Evolutionary conservation across 2,329 filamentous ascomycete genomes (phyloP).

Genomic region (Sarocladiaceae sp.): DNA sequence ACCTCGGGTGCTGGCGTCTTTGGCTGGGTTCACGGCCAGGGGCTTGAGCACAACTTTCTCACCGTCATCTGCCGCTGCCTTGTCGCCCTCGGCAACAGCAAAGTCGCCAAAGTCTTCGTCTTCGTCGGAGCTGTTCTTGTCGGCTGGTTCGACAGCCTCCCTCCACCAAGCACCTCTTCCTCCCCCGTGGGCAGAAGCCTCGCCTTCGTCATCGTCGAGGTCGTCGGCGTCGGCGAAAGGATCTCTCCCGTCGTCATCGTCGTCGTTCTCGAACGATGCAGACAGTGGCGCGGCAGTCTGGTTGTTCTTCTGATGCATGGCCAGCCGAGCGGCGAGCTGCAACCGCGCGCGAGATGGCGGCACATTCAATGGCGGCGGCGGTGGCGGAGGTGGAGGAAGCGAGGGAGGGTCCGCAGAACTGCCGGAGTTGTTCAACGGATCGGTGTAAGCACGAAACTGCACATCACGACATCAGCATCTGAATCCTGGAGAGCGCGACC

Average conservation of each 20-base stretch:
- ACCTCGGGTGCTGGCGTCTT: slow-evolving; percentile 28
- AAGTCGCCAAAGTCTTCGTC: slow-evolving; percentile 68
- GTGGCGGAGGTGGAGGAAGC: slow-evolving; percentile 55
- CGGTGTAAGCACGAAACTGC: slow-evolving; percentile 57
- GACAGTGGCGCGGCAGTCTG: slow-evolving; percentile 43
- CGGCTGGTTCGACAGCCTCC: slow-evolving; percentile 30
- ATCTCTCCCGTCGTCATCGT: slow-evolving; percentile 31
- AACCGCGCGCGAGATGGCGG: slow-evolving; percentile 81
- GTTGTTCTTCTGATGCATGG: slow-evolving; percentile 66
- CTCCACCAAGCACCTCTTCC: slow-evolving; percentile 42
- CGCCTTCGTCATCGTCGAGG: slow-evolving; percentile 42
- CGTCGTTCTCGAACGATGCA: slow-evolving; percentile 32
- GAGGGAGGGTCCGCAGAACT: slow-evolving; percentile 51
- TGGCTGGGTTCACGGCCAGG: slow-evolving; percentile 47
- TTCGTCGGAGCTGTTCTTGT: slow-evolving; percentile 46
- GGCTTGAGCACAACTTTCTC: slow-evolving; percentile 50
- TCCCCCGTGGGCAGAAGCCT: slow-evolving; percentile 22
- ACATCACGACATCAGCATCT: slow-evolving; percentile 8
- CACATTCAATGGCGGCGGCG: slow-evolving; percentile 78
- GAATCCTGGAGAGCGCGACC: not conserved
- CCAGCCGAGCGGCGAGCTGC: slow-evolving; percentile 84
- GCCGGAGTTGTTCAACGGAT: slow-evolving; percentile 45
- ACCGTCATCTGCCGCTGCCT: slow-evolving; percentile 22
- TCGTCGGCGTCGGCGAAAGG: slow-evolving; percentile 57
- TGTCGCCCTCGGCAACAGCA: slow-evolving; percentile 55